Evolutionary conservation across 495 filamentous ascomycete genomes (phyloP), one percentile per base, ranked within the genome.

Genomic region (Talaromyces thailandensis): DNA sequence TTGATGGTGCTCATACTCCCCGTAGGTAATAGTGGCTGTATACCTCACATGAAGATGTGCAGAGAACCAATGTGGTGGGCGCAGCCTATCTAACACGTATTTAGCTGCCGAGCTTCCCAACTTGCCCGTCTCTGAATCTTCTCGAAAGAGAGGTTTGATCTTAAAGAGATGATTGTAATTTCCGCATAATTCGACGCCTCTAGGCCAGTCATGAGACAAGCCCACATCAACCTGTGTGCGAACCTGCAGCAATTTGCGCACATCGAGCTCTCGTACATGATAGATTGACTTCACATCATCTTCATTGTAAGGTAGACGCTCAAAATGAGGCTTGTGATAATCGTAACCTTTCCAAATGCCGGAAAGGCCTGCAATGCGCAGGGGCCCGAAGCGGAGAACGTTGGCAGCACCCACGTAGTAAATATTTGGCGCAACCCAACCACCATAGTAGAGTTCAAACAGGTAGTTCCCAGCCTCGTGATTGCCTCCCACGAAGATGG

Each of bases 341-440:
- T 96, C 86, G 67, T 86, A 88, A 1, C 82, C 84, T 68, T 96
- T 96, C 87, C 91, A 97, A 62, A 98, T 98, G 4, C 94, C 95
- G 24, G 88, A 91, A 75, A 98, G 78, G 0, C 86, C 92, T n/a
- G 89, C 88, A 63, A 98, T 96, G 3, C 94, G 87, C 21, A 98
- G 73, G 2, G 88, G 85, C 3, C 93, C 93, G 56, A 91, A 81
- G 16, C 88, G 86, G 6, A 98, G 67, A 8, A 97, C 86, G 66
- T 93, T 95, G 26, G 94, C 90, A 12, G 92, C 92, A 48, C 94
- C 94, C 66, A 98, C 73, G 76, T 96, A 98, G 78, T 95, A 98
- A 58, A 98, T 98, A 59, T 93, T 96, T 18, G 90, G 92, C 1
- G 93, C 93, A 2, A 91, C 94, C 94, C 94, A 98, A 40, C 94